Base-by-base conservation (phyloP, 2,329 filamentous ascomycete species). In the Xenosphaeropsis pyriputrescens region DNA sequence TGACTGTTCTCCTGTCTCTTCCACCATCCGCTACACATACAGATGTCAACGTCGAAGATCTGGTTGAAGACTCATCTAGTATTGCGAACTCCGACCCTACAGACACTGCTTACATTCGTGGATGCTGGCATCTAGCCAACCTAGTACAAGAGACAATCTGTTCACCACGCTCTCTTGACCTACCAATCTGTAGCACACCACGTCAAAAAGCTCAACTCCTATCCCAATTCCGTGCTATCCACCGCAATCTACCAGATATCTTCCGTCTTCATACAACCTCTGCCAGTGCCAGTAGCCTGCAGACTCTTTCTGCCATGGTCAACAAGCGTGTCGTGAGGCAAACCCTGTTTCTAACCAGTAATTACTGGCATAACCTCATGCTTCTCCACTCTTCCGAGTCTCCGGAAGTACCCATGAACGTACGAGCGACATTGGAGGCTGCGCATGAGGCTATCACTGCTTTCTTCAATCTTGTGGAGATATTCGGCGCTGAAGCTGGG, bases 361-460 rank as follows among this genome's bases (percentile, higher is more conserved):
- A 86, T 51, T 88, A 85, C 58, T 84, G 78, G 57, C 83, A 89
- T 53, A 85, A 83, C 53, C 64, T 88, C 17, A 86, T 86, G 80
- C 62, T 86, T 8, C 70, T 88, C 15, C 78, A 86, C 48, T 76
- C 78, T 0, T 79, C 76, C 12, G 78, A 82, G 50, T 77, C 78
- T 44, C 56, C 67, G 0, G 70, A 74, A 3, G 49, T 79, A 2
- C 70, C 72, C 1, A 63, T 73, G 37, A 82, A 88, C 51, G 64
- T 82, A 14, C 65, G 75, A 14, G 78, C 72, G 4, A 80, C 80
- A 3, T 60, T 88, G 11, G 80, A 86, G 55, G 79, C 81, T 0
- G 82, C 82, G 0, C 76, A 85, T 48, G 79, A 82, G 51, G 82
- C 82, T 4, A 72, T 89, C 34, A 70, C 67, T 33, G 65, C 79